phyloP scores from a whole-genome alignment of 2,329 filamentous ascomycete genomes.

The Xylaria sp. region DNA sequence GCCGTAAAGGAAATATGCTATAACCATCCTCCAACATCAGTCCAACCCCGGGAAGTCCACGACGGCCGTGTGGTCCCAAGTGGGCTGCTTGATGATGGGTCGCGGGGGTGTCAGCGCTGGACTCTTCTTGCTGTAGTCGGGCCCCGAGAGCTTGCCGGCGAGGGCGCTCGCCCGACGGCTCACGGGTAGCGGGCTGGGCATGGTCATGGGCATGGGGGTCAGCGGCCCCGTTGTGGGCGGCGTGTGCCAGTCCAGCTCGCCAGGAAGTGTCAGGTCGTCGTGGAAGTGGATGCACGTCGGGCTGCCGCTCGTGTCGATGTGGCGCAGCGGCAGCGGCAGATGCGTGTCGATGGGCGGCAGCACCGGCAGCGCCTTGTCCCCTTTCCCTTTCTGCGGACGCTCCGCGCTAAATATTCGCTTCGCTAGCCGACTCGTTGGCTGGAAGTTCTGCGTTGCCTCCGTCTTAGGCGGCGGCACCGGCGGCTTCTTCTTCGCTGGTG shows the following conservation, averaged over 20 bases:
- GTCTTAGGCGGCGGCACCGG: conserved; percentile 18
- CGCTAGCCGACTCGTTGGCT: background rate
- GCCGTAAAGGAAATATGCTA: no score
- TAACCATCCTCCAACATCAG: no score
- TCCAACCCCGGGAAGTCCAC: conserved; percentile 5
- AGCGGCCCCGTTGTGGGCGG: no score
- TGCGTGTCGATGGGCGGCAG: conserved; percentile 17
- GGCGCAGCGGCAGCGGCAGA: background rate
- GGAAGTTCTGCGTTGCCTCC: background rate
- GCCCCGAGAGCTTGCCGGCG: conserved; percentile 14
- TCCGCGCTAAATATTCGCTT: conserved; percentile 5
- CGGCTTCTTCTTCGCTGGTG: conserved; percentile 3
- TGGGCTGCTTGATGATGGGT: conserved; percentile 16
- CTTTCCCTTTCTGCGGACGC: background rate
- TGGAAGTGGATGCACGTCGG: conserved; percentile 19
- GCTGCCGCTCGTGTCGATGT: conserved; percentile 17
- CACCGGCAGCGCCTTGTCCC: background rate
- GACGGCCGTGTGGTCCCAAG: conserved; percentile 18
- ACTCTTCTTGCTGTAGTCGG: conserved; percentile 5
- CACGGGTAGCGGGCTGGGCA: conserved; percentile 11
- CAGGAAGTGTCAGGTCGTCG: conserved; percentile 21
- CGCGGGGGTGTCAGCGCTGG: conserved; percentile 10
- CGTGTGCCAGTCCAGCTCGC: conserved; percentile 26
- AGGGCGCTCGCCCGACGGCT: conserved; percentile 12
- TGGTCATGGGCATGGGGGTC: background rate